Evolutionary conservation across 306 rosid species (phyloP).

Genomic region (Cicer judaicum): DNA sequence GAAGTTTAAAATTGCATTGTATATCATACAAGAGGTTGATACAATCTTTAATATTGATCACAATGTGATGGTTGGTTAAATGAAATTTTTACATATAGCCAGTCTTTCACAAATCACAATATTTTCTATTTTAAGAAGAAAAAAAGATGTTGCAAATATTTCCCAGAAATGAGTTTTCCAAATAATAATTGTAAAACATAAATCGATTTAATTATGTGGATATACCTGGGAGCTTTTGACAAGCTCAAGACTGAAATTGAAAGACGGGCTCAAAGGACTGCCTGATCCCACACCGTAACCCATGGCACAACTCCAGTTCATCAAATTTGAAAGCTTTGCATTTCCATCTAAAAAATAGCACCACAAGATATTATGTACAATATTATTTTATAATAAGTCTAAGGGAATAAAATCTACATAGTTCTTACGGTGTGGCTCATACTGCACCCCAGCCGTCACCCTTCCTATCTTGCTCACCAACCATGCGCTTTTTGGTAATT

Average conservation of each 20-base stretch:
- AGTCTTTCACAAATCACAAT: conserved; percentile 27
- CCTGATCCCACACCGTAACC: conserved; percentile 89
- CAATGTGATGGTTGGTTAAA: conserved; percentile 19
- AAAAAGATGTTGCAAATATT: conserved; percentile 11
- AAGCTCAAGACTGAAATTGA: conserved; percentile 88
- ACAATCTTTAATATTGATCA: conserved; percentile 21
- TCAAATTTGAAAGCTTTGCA: conserved; percentile 59
- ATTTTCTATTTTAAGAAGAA: conserved; percentile 23
- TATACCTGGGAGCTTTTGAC: conserved; percentile 78
- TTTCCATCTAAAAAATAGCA: conserved; percentile 59
- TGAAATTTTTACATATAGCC: conserved; percentile 14
- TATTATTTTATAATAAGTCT: neutral
- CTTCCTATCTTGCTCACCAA: conserved; percentile 88
- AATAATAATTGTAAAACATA: conserved; percentile 30
- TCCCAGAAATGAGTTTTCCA: conserved; percentile 30
- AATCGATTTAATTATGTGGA: conserved; percentile 26
- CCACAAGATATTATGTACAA: conserved; percentile 38
- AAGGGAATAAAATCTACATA: conserved; percentile 29
- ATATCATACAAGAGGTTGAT: conserved; percentile 6
- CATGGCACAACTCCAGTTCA: conserved; percentile 90
- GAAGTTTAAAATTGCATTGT: conserved; percentile 34
- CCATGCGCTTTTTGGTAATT: conserved; percentile 78
- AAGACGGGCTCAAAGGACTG: conserved; percentile 90
- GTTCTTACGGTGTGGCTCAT: conserved; percentile 84
- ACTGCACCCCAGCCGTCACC: conserved; percentile 90